Evolutionary conservation across 148 eudicot species (phyloP), one percentile per base, ranked within the genome.

Genomic region (Silene latifolia): DNA sequence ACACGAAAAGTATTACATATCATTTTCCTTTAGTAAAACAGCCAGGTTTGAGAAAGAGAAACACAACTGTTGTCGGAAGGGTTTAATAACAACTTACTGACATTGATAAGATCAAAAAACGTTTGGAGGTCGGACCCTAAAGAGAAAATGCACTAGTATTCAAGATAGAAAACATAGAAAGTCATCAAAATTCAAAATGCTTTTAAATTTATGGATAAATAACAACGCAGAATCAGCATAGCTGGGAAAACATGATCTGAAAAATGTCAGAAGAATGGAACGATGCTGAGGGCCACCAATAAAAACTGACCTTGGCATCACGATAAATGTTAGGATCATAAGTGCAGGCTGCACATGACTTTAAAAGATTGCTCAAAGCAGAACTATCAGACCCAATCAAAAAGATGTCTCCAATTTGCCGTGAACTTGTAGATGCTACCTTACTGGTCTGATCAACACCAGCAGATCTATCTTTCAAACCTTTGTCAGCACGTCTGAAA

Each of bases 331-430:
- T 80, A 72, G 76, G 46, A 73, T 88, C 91, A 82, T 79, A 87
- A 71, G 80, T 70, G 69, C 86, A 88, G 57, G 85, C 83, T 24
- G 91, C 85, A 83, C 81, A 88, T 14, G 88, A 83, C 82, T 83
- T 90, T 65, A 96, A 67, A 82, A 92, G 83, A 46, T 80, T 81
- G 57, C 74, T 82, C 67, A 89, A 79, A 42, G 75, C 78, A 46
- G 83, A 81, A 78, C 83, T 82, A 62, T 82, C 88, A 53, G 82
- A 86, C 87, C 90, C 89, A 75, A 86, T 87, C 71, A 82, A 79
- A 58, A 92, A 71, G 57, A 80, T 72, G 54, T 88, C 87, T 78
- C 80, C 86, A 65, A 88, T 82, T 82, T 83, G 79, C 66, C 44
- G 71, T 29, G 80, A 74, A 67, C 81, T 80, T 71, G 78, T 67